A percentile compares a stretch with the other conserved stretches of the same genome.
phyloP scores from a whole-genome alignment of 768 basidiomycete genomes.

The Cystobasidium onofrii region DNA sequence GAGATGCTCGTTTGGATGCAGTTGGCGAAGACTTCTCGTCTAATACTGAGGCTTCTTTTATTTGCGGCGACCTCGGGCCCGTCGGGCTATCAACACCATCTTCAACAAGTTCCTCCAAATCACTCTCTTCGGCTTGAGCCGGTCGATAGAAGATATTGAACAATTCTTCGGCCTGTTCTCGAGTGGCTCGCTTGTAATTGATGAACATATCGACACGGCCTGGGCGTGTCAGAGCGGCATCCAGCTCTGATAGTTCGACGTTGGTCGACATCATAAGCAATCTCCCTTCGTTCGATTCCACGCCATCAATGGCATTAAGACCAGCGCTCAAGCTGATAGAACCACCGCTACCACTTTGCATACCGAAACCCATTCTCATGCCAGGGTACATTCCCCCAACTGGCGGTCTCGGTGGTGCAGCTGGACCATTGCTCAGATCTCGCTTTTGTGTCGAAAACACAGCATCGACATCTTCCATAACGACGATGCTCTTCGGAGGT shows the following conservation, averaged over 20 bases:
- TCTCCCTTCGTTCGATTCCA: conserved; percentile 4
- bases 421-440: conserved; percentile 1
- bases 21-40: neutral
- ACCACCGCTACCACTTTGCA: neutral
- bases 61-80: neutral
- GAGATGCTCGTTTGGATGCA: neutral
- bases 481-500: conserved; percentile 8
- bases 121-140: neutral
- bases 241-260: conserved; percentile 1
- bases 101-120: conserved; percentile 2
- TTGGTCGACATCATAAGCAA: conserved; percentile 23
- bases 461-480: conserved; percentile 27
- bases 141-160: conserved; percentile 27
- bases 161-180: conserved; percentile 20
- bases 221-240: conserved; percentile 14
- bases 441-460: conserved; percentile 23
- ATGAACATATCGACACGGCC: conserved; percentile 21
- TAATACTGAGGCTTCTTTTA: too few species aligned
- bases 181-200: conserved; percentile 15
- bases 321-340: neutral
- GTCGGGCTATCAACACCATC: neutral
- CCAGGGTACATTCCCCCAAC: neutral
- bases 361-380: neutral
- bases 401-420: neutral
- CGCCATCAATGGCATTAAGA: conserved; percentile 22